phyloP scores from a whole-genome alignment of 768 basidiomycete genomes.

The Mycena crocata region DNA sequence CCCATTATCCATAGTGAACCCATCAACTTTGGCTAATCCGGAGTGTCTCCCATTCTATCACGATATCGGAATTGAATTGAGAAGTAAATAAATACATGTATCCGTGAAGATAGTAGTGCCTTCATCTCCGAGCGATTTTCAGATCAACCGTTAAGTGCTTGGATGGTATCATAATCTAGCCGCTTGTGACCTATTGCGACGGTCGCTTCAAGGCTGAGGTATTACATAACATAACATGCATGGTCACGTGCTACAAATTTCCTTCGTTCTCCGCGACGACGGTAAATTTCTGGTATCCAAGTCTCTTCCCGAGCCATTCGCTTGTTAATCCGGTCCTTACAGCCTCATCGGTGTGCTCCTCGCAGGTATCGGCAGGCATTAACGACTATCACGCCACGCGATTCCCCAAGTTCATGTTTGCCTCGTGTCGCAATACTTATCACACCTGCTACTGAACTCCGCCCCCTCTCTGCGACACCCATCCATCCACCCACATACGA shows the following conservation, averaged over 20 bases:
- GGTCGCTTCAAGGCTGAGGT: no score
- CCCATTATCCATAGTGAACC: slow-evolving; percentile 73
- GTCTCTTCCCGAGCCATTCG: background rate
- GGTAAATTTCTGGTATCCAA: slow-evolving; percentile 11
- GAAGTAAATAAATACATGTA: slow-evolving; percentile 5
- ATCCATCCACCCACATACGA: slow-evolving; percentile 26
- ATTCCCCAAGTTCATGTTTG: slow-evolving; percentile 30
- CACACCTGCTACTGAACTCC: slow-evolving; percentile 18
- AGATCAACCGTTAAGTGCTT: no score
- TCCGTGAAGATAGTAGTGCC: background rate
- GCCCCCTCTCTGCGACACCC: slow-evolving; percentile 29
- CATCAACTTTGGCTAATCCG: slow-evolving; percentile 79
- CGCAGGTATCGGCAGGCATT: slow-evolving; percentile 29
- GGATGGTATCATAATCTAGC: no score
- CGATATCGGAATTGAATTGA: slow-evolving; percentile 56
- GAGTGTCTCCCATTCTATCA: slow-evolving; percentile 74
- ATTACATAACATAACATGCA: no score
- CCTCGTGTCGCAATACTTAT: slow-evolving; percentile 34
- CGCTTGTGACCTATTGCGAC: no score
- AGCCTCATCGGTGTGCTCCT: slow-evolving; percentile 25
- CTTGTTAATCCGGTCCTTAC: slow-evolving; percentile 7
- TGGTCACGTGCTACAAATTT: slow-evolving; percentile 1
- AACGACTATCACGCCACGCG: slow-evolving; percentile 32
- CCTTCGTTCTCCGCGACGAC: slow-evolving; percentile 13
- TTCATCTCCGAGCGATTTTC: background rate